Evolutionary conservation across 208 protist species (phyloP).

Genomic region (Trypanosoma rangeli): DNA sequence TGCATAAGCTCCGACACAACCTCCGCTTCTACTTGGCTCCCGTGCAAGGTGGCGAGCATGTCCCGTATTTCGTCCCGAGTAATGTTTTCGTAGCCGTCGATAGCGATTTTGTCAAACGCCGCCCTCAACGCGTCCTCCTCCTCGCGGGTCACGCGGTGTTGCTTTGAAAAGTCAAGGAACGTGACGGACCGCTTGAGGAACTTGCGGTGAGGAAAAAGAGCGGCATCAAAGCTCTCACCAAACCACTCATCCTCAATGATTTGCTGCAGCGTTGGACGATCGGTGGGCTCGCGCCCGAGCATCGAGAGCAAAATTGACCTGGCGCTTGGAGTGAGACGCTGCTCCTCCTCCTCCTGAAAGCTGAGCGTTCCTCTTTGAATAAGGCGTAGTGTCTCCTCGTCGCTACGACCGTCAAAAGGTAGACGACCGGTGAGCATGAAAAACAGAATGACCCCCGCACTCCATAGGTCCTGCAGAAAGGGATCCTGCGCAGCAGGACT

Average conservation of each 20-base stretch:
- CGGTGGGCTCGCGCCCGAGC: conserved; percentile 79
- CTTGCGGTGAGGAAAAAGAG: conserved; percentile 64
- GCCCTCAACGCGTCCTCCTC: conserved; percentile 70
- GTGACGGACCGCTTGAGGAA: conserved; percentile 6
- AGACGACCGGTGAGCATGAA: conserved; percentile 95
- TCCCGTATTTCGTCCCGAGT: conserved; percentile 84
- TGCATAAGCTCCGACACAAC: conserved; percentile 74
- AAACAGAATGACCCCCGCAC: conserved; percentile 91
- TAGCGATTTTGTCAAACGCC: conserved; percentile 81
- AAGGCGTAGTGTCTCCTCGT: conserved; percentile 94
- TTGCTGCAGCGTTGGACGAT: conserved; percentile 81
- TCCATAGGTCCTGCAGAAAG: conserved; percentile 92
- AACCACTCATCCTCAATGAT: conserved; percentile 91
- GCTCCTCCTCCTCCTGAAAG: conserved; percentile 70
- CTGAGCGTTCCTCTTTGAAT: conserved; percentile 58
- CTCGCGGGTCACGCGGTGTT: conserved; percentile 50
- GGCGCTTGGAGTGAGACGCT: conserved; percentile 63
- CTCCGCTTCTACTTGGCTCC: conserved; percentile 45
- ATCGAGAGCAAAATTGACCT: conserved; percentile 67
- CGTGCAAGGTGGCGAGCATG: conserved; percentile 78
- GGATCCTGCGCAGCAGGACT: conserved; percentile 37
- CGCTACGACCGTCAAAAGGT: conserved; percentile 93
- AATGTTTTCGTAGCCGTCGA: conserved; percentile 78
- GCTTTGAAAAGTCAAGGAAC: conserved; percentile 69
- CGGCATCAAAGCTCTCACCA: conserved; percentile 44